These are phyloP conservation scores for Yamadazyma buinensis DNA, from an alignment of 1,139 yeast genomes.

Conservation along the genomic window DNA sequence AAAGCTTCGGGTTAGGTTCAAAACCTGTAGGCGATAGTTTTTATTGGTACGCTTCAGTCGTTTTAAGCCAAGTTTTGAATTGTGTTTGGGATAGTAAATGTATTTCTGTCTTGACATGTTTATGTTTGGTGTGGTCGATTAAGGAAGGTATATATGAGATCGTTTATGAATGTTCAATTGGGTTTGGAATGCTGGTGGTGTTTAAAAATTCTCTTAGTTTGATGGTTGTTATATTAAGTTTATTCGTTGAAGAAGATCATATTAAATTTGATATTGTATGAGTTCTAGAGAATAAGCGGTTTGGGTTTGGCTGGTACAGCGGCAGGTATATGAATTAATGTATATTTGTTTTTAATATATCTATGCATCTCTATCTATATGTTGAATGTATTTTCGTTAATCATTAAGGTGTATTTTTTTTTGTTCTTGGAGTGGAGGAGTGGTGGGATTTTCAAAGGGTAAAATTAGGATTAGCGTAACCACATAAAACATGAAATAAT, in stretches of 20 bases:
- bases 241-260: neutral
- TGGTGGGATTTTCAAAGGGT: neutral
- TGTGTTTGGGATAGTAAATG: neutral
- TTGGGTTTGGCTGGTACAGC: no score
- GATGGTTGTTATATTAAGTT: neutral
- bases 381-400: neutral
- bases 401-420: neutral
- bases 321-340: no score
- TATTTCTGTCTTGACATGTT: neutral
- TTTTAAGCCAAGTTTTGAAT: neutral
- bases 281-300: neutral
- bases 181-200: neutral
- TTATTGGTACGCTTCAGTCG: neutral
- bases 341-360: no score
- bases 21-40: neutral
- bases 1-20: neutral
- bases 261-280: neutral
- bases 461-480: constrained; percentile 13
- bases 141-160: constrained; percentile 1
- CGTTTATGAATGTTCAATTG: neutral
- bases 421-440: neutral
- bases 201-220: neutral
- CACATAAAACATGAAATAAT: constrained; percentile 14
- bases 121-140: neutral
- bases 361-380: no score